Conservation (phyloP, 2,329 filamentous ascomycete species). For the Cladosporium velox region DNA sequence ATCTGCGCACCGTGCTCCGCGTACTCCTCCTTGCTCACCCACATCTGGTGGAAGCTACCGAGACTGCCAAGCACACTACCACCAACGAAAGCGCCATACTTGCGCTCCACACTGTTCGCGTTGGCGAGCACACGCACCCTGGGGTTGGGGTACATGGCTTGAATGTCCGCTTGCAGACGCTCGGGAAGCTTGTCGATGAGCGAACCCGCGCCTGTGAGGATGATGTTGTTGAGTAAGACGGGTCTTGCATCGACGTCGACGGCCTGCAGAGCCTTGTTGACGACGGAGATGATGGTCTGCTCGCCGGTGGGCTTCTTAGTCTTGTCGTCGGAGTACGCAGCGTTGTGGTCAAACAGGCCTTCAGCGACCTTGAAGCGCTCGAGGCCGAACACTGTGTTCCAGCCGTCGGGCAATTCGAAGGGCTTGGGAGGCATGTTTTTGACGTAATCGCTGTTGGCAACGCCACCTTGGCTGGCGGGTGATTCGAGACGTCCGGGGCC, state of each 20-base stretch:
- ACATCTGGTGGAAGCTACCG: slow-evolving; percentile 98
- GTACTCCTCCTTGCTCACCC: slow-evolving; percentile 97
- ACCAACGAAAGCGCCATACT: slow-evolving; percentile 94
- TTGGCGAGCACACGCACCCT: slow-evolving; percentile 87
- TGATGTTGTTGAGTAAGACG: slow-evolving; percentile 81
- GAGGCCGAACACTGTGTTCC: slow-evolving; percentile 89
- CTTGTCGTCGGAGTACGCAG: slow-evolving; percentile 60
- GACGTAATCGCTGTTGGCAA: slow-evolving; percentile 70
- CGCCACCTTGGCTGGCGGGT: slow-evolving; percentile 38
- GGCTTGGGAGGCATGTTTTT: slow-evolving; percentile 75
- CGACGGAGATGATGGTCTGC: slow-evolving; percentile 81
- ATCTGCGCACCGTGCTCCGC: slow-evolving; percentile 90
- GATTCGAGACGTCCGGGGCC: slow-evolving; percentile 68
- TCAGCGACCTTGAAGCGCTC: slow-evolving; percentile 86
- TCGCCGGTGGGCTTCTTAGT: slow-evolving; percentile 57
- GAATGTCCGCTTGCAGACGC: slow-evolving; percentile 81
- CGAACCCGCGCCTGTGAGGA: slow-evolving; percentile 86
- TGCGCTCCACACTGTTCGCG: slow-evolving; percentile 81
- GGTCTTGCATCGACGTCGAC: slow-evolving; percentile 89
- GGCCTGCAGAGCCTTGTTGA: slow-evolving; percentile 72
- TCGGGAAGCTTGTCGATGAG: slow-evolving; percentile 91
- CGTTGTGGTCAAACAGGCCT: slow-evolving; percentile 85
- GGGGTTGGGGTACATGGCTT: slow-evolving; percentile 76
- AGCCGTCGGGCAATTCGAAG: slow-evolving; percentile 96
- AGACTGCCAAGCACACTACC: slow-evolving; percentile 93